A percentile compares a stretch with the other conserved stretches of the same genome.
Evolutionary conservation across 108 stramenopile species (phyloP).

Genomic region (Skeletonema costatum): DNA sequence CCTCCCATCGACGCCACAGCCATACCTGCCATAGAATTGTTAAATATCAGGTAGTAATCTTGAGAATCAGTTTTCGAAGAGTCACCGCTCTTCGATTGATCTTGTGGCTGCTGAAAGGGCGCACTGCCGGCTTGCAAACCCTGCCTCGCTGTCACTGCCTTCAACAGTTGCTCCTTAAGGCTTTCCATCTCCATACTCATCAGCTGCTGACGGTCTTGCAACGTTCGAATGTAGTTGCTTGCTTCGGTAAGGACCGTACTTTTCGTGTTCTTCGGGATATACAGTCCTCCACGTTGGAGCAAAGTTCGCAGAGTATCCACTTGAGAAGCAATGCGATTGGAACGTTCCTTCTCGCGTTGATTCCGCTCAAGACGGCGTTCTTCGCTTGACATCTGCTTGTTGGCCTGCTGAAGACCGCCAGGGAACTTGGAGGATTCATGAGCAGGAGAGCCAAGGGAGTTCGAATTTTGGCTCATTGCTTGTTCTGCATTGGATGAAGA

Average conservation of each 20-base stretch:
- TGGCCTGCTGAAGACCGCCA: slow-evolving; percentile 17
- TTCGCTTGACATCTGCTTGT: slow-evolving; percentile 15
- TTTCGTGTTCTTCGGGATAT: slow-evolving; percentile 49
- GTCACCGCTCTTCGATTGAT: neutral
- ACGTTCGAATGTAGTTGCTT: slow-evolving; percentile 42
- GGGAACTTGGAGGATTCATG: neutral
- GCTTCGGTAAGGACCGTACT: slow-evolving; percentile 48
- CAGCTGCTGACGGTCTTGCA: slow-evolving; percentile 47
- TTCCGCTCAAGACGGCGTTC: slow-evolving; percentile 45
- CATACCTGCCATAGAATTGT: slow-evolving; percentile 42
- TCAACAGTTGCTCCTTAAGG: slow-evolving; percentile 17
- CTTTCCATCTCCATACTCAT: slow-evolving; percentile 35
- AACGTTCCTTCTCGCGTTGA: slow-evolving; percentile 49
- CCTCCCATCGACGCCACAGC: slow-evolving; percentile 48
- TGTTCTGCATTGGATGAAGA: neutral
- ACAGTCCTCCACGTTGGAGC: slow-evolving; percentile 43
- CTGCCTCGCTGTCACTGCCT: slow-evolving; percentile 14
- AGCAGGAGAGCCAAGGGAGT: neutral
- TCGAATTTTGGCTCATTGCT: neutral
- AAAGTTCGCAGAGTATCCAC: slow-evolving; percentile 37
- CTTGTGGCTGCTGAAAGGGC: neutral
- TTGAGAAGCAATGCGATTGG: slow-evolving; percentile 42
- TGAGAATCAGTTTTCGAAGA: neutral
- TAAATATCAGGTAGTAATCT: slow-evolving; percentile 34
- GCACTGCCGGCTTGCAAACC: neutral